Evolutionary conservation across 2,329 filamentous ascomycete species (phyloP).

Genomic region (Trichoderma brevicompactum): DNA sequence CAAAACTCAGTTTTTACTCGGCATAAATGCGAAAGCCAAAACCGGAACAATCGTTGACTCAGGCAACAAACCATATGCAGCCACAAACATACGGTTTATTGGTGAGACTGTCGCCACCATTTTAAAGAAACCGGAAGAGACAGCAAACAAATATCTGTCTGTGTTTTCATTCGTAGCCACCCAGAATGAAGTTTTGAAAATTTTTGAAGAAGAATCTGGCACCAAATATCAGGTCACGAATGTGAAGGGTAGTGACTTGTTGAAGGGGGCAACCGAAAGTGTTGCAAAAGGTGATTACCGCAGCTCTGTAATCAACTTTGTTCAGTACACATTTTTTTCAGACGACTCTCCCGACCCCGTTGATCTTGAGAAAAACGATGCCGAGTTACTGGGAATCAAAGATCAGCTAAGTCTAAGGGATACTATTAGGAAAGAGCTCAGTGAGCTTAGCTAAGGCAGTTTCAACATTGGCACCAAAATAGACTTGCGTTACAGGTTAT

Average conservation of each 20-base stretch:
- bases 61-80: not conserved
- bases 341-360: not conserved
- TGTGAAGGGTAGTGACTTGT: not conserved
- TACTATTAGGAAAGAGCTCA: not conserved
- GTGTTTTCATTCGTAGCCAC: not conserved
- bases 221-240: not conserved
- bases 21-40: not conserved
- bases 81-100: not conserved
- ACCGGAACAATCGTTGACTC: not conserved
- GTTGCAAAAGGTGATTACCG: not conserved
- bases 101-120: not conserved
- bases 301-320: not conserved
- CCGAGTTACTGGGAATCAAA: not conserved
- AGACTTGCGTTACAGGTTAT: too few species aligned
- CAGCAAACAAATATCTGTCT: not conserved
- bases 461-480: too few species aligned
- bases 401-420: not conserved
- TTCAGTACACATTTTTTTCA: not conserved
- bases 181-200: conserved; percentile 9
- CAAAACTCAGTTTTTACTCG: not conserved
- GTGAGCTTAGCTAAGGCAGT: not conserved
- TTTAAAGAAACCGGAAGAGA: not conserved
- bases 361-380: not conserved
- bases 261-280: not conserved
- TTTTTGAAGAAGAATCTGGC: conserved; percentile 4